A percentile compares a stretch with the other conserved stretches of the same genome.
These are phyloP conservation scores for Bryopsis sp. DNA, from an alignment of 139 green algal genomes.

Conservation along the genomic window DNA sequence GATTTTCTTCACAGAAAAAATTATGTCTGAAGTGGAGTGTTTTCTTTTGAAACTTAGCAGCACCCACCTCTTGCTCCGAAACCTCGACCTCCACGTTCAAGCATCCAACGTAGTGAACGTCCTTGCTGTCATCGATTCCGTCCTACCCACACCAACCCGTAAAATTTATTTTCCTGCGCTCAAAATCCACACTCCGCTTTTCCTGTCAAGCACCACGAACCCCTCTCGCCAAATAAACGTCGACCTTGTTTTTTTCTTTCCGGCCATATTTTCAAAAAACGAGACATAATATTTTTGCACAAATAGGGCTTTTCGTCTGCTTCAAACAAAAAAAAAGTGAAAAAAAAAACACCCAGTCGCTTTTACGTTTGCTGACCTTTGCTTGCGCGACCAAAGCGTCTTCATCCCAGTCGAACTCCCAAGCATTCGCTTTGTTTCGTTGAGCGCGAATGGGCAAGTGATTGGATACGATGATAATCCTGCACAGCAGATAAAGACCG, in stretches of 20 bases:
- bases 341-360: background rate
- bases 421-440: conserved; percentile 33
- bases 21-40: background rate
- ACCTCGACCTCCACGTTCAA: conserved; percentile 67
- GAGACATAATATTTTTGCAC: conserved; percentile 8
- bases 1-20: background rate
- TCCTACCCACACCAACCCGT: no score
- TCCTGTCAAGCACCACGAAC: background rate
- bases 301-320: no score
- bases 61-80: conserved; percentile 70
- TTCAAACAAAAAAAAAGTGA: background rate
- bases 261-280: background rate
- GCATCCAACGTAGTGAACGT: conserved; percentile 73
- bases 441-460: conserved; percentile 72
- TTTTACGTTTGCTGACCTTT: conserved; percentile 40
- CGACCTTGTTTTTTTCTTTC: background rate
- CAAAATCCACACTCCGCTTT: background rate
- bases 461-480: conserved; percentile 87
- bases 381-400: conserved; percentile 90
- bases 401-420: conserved; percentile 89
- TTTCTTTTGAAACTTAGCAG: background rate
- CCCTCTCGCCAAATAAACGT: background rate
- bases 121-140: conserved; percentile 53
- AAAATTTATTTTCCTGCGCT: no score
- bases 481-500: conserved; percentile 24